These are phyloP conservation scores for Pichia gijzeniarum DNA, from an alignment of 805 yeast genomes.

Conservation along the genomic window DNA sequence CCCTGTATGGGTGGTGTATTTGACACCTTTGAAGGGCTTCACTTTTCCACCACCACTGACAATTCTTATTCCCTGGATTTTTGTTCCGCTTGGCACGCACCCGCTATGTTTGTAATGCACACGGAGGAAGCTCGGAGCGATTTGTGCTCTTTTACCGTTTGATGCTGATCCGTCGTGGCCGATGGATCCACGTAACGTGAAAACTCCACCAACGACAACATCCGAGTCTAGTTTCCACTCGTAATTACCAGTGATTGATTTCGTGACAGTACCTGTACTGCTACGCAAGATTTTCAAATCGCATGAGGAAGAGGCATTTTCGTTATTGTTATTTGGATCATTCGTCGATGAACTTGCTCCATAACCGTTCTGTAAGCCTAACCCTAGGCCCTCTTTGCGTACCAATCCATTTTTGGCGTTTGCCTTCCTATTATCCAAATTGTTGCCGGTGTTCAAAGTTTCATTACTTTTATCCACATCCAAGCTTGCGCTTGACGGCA, in stretches of 20 bases:
- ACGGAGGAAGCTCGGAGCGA: slow-evolving; percentile 39
- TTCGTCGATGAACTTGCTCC: slow-evolving; percentile 6
- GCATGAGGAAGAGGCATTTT: background rate
- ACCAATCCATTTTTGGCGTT: background rate
- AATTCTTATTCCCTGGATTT: slow-evolving; percentile 59
- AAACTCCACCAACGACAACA: slow-evolving; percentile 11
- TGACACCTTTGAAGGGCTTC: slow-evolving; percentile 87
- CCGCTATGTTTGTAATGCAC: slow-evolving; percentile 59
- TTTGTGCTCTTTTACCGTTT: background rate
- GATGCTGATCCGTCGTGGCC: background rate
- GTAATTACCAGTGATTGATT: slow-evolving; percentile 5
- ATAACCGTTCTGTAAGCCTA: background rate
- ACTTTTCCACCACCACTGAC: slow-evolving; percentile 49
- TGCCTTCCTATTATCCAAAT: background rate
- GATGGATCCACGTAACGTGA: slow-evolving; percentile 12
- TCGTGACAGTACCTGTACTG: slow-evolving; percentile 11
- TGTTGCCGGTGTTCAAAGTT: no score
- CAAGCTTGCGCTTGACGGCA: slow-evolving; percentile 13
- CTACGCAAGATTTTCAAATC: slow-evolving; percentile 12
- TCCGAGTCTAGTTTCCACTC: slow-evolving; percentile 19
- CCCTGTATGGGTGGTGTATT: slow-evolving; percentile 63
- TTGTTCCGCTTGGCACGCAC: slow-evolving; percentile 66
- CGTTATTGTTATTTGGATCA: slow-evolving; percentile 33
- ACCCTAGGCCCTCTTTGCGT: background rate
- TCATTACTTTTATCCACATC: background rate